Conservation (phyloP, 1,139 yeast genomes). For the Yamadazyma siamensis region DNA sequence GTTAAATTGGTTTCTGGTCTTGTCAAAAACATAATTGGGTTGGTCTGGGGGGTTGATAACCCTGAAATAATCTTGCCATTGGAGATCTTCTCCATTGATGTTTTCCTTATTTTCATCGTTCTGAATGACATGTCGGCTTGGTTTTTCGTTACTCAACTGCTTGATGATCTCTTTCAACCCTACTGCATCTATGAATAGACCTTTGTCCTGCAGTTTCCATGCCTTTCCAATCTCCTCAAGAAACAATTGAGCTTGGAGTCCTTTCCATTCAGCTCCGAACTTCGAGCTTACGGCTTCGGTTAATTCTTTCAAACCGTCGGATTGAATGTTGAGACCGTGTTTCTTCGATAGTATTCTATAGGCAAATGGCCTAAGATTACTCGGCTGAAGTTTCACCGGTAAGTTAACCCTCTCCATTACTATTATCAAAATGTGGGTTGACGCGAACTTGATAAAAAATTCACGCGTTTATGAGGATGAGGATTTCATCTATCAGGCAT, state of each 20-base stretch:
- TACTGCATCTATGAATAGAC: conserved; percentile 75
- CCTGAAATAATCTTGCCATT: conserved; percentile 74
- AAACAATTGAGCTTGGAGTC: conserved; percentile 60
- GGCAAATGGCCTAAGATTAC: conserved; percentile 86
- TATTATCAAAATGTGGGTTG: conserved; percentile 2
- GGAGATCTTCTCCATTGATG: conserved; percentile 23
- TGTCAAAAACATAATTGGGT: conserved; percentile 65
- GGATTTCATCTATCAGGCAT: conserved; percentile 8
- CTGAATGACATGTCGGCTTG: too few species aligned
- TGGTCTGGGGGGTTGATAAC: conserved; percentile 64
- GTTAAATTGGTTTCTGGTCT: conserved; percentile 62
- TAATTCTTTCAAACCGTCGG: conserved; percentile 72
- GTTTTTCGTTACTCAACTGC: conserved; percentile 29
- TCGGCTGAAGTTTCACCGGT: conserved; percentile 74
- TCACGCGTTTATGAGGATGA: conserved; percentile 13
- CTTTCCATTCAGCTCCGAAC: conserved; percentile 87
- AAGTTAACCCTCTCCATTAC: conserved; percentile 22
- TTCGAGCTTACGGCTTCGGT: conserved; percentile 71
- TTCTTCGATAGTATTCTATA: conserved; percentile 87
- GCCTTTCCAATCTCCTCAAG: conserved; percentile 74
- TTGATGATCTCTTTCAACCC: conserved; percentile 62
- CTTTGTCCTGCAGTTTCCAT: conserved; percentile 90
- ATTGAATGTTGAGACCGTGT: conserved; percentile 85
- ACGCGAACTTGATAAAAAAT: background rate
- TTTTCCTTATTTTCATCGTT: conserved; percentile 9